A percentile compares a stretch with the other conserved stretches of the same genome.
Evolutionary conservation across 2,329 filamentous ascomycete species (phyloP).

Genomic region (Aspergillus niger): DNA sequence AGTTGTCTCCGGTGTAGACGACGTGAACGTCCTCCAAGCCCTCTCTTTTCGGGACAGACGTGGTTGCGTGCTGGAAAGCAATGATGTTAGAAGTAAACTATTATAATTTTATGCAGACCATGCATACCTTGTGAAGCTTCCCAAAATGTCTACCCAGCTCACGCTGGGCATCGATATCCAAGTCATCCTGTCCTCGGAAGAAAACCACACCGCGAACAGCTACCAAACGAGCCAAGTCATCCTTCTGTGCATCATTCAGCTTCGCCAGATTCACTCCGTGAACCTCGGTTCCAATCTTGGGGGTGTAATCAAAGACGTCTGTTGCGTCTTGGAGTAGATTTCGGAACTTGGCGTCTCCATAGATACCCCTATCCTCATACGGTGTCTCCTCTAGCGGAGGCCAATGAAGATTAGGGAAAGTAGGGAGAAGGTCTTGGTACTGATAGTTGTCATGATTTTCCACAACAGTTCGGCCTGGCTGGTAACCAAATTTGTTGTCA

Average conservation of each 20-base stretch:
- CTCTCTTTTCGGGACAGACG: slow-evolving; percentile 50
- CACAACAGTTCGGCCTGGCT: slow-evolving; percentile 52
- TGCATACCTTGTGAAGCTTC: slow-evolving; percentile 49
- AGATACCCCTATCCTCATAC: slow-evolving; percentile 57
- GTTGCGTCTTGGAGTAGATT: slow-evolving; percentile 56
- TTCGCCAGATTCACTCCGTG: slow-evolving; percentile 54
- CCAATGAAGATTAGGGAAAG: slow-evolving; percentile 58
- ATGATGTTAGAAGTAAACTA: neutral
- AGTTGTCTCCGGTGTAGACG: slow-evolving; percentile 56
- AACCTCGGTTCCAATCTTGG: slow-evolving; percentile 58
- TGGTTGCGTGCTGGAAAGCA: slow-evolving; percentile 53
- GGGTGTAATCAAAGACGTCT: slow-evolving; percentile 59
- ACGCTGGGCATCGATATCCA: slow-evolving; percentile 56
- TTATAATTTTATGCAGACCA: neutral
- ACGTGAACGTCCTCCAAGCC: slow-evolving; percentile 61
- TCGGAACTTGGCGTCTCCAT: slow-evolving; percentile 57
- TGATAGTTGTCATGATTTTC: slow-evolving; percentile 53
- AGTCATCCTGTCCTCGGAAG: slow-evolving; percentile 58
- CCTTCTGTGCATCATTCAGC: slow-evolving; percentile 55
- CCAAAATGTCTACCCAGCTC: slow-evolving; percentile 57
- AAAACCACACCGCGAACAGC: slow-evolving; percentile 60
- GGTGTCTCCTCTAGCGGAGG: slow-evolving; percentile 50
- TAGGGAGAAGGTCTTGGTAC: slow-evolving; percentile 55
- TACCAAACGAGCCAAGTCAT: slow-evolving; percentile 57
- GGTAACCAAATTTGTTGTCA: slow-evolving; percentile 44